Evolutionary conservation across 768 basidiomycete species (phyloP).

Genomic region (Clitopilus hobsonii): DNA sequence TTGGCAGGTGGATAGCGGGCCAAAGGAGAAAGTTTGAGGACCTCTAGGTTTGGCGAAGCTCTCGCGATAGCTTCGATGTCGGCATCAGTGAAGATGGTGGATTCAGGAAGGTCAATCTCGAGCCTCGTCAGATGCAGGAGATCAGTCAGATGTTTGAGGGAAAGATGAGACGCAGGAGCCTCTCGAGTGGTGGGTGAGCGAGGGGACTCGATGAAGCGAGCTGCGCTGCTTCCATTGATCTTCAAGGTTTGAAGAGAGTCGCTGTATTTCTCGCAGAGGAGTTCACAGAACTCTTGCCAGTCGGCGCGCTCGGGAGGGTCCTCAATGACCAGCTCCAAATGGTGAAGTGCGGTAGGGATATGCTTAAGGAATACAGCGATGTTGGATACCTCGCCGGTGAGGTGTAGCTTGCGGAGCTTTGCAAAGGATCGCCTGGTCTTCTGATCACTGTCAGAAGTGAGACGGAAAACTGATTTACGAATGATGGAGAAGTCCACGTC

Average conservation of each 20-base stretch:
- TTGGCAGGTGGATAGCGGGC: conserved; percentile 56
- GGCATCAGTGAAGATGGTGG: conserved; percentile 54
- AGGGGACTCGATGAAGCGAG: conserved; percentile 78
- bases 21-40: conserved; percentile 61
- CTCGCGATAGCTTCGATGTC: conserved; percentile 57
- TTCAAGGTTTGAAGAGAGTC: conserved; percentile 55
- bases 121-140: conserved; percentile 57
- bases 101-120: conserved; percentile 78
- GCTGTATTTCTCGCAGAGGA: conserved; percentile 61
- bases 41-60: conserved; percentile 65
- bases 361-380: conserved; percentile 71
- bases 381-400: conserved; percentile 68
- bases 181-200: conserved; percentile 73
- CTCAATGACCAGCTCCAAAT: conserved; percentile 72
- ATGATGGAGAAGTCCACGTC: conserved; percentile 75
- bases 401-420: conserved; percentile 52
- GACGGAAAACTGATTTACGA: conserved; percentile 61
- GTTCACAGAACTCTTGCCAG: conserved; percentile 66
- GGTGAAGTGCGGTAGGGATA: conserved; percentile 57
- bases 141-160: conserved; percentile 51
- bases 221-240: conserved; percentile 61
- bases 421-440: conserved; percentile 53
- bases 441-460: conserved; percentile 61
- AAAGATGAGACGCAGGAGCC: conserved; percentile 53
- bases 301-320: conserved; percentile 72